Conservation (phyloP, 495 filamentous ascomycete species). For the Xylaria intraflava region DNA sequence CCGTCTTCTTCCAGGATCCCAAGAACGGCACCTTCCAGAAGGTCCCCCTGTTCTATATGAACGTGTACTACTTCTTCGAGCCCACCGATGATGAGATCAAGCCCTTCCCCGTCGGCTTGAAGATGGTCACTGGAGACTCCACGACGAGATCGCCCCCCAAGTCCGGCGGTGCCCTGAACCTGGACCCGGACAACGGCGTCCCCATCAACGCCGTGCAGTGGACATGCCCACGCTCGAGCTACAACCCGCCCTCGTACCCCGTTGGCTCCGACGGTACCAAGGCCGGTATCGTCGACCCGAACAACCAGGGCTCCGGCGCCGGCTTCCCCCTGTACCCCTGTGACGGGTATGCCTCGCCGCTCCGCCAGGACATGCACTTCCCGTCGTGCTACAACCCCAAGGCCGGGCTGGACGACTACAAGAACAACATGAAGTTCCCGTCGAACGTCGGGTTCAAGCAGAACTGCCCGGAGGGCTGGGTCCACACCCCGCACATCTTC, state of each 20-base stretch:
- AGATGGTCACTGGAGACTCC: conserved; percentile 65
- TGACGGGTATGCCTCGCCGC: conserved; percentile 47
- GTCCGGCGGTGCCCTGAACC: conserved; percentile 27
- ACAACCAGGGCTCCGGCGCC: conserved; percentile 41
- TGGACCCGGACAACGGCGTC: conserved; percentile 33
- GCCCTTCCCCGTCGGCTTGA: conserved; percentile 62
- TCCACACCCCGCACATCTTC: conserved; percentile 55
- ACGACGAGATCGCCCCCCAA: conserved; percentile 36
- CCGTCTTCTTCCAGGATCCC: conserved; percentile 55
- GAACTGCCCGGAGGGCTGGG: conserved; percentile 56
- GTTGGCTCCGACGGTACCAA: conserved; percentile 36
- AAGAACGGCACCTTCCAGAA: conserved; percentile 56
- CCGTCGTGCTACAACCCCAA: conserved; percentile 53
- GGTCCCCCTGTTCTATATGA: conserved; percentile 54
- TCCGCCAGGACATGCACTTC: conserved; percentile 52
- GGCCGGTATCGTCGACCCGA: conserved; percentile 43
- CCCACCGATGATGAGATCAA: conserved; percentile 52
- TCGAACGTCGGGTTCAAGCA: conserved; percentile 45
- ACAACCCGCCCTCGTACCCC: conserved; percentile 48
- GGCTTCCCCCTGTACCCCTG: conserved; percentile 47
- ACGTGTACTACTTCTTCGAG: conserved; percentile 66
- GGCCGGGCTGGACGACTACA: conserved; percentile 46
- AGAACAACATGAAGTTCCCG: conserved; percentile 47
- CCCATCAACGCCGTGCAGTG: conserved; percentile 39
- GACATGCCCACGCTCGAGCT: conserved; percentile 40